phyloP scores from a whole-genome alignment of 2,329 filamentous ascomycete genomes.

The Pezicula neosporulosa region DNA sequence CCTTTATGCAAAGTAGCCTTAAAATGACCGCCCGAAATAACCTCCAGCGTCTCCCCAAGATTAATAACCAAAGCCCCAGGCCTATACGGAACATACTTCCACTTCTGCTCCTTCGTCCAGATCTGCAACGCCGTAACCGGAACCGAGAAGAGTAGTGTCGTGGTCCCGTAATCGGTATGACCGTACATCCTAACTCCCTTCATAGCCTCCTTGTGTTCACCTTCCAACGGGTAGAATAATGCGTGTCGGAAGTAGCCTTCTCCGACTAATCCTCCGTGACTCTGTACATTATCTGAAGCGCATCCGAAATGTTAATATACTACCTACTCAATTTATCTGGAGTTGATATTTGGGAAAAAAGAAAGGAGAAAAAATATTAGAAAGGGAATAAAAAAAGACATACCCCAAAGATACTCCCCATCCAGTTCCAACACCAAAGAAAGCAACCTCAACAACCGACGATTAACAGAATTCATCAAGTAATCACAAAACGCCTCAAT shows the following conservation, averaged over 20 bases:
- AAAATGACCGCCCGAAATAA: conserved; percentile 43
- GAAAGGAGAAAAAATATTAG: background rate
- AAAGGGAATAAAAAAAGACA: background rate
- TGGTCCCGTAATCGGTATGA: conserved; percentile 45
- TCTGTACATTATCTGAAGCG: conserved; percentile 33
- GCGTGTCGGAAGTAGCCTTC: conserved; percentile 45
- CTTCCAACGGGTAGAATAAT: conserved; percentile 35
- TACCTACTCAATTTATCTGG: too few species aligned
- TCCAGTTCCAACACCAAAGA: conserved; percentile 41
- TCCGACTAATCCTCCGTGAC: conserved; percentile 36
- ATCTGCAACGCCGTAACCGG: conserved; percentile 45
- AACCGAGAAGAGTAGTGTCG: conserved; percentile 43
- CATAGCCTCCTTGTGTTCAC: conserved; percentile 28
- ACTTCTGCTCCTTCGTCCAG: conserved; percentile 38
- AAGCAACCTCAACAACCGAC: conserved; percentile 36
- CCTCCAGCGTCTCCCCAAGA: conserved; percentile 39
- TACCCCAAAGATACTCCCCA: conserved; percentile 38
- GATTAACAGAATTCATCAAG: conserved; percentile 44
- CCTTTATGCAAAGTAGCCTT: conserved; percentile 39
- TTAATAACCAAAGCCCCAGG: conserved; percentile 46
- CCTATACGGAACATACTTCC: conserved; percentile 43
- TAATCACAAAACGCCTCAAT: conserved; percentile 42
- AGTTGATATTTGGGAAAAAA: too few species aligned
- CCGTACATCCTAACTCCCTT: conserved; percentile 38
- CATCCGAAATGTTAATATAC: background rate